Percentiles rank a stretch among this genome's conserved stretches.
Evolutionary conservation across 257 asterid species (phyloP).

Genomic region (Solanum tarapatanum): DNA sequence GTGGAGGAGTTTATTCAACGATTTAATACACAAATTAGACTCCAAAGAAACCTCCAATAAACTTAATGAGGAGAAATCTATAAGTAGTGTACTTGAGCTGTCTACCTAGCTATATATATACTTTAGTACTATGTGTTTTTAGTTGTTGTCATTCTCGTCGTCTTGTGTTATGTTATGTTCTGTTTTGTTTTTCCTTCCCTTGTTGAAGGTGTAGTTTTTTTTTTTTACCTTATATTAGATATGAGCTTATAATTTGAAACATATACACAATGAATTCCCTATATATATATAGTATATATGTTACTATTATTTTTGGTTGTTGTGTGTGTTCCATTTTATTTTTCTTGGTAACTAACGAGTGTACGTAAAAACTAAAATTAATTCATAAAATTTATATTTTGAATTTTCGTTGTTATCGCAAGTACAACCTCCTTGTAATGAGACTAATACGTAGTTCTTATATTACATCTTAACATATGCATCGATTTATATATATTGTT

Average conservation of each 20-base stretch:
- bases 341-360: not conserved
- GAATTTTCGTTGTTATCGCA: too few relatives aligned
- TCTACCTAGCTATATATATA: not conserved
- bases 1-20: slow-evolving; percentile 53
- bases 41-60: slow-evolving; percentile 17
- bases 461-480: too few relatives aligned
- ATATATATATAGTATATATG: too few relatives aligned
- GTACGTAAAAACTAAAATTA: not conserved
- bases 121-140: not conserved
- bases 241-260: not conserved
- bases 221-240: too few relatives aligned
- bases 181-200: not conserved
- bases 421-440: too few relatives aligned
- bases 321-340: not conserved
- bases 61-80: not conserved
- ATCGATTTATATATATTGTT: not conserved
- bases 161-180: not conserved
- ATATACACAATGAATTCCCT: not conserved
- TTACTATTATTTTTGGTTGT: not conserved
- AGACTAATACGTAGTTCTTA: too few relatives aligned
- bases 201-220: not conserved
- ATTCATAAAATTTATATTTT: not conserved
- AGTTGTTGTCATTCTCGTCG: not conserved
- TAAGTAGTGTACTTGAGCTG: not conserved
- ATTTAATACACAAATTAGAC: slow-evolving; percentile 50